These are phyloP conservation scores for Podaxis sp. DNA, from an alignment of 768 basidiomycete species.

Conservation along the genomic window DNA sequence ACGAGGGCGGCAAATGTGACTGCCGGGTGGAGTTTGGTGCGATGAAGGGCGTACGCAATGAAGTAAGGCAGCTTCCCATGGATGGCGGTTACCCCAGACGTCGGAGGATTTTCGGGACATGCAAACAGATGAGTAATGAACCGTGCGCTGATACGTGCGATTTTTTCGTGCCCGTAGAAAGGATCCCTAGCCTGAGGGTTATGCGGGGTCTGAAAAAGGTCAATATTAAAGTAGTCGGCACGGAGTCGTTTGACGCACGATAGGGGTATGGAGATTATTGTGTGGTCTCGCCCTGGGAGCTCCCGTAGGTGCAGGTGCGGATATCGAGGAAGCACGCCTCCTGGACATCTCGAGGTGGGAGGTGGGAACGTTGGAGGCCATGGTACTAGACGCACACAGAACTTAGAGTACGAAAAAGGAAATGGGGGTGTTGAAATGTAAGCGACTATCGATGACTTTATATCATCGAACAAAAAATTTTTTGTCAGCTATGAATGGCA, in stretches of 20 bases:
- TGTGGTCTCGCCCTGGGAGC: constrained; percentile 13
- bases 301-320: constrained; percentile 4
- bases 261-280: constrained; percentile 9
- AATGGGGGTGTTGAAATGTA: background rate
- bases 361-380: constrained; percentile 7
- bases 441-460: background rate
- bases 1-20: constrained; percentile 69
- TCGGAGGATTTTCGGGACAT: constrained; percentile 79
- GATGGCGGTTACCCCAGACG: constrained; percentile 40
- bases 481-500: background rate
- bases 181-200: constrained; percentile 41
- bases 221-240: constrained; percentile 12
- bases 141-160: constrained; percentile 65
- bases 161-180: constrained; percentile 74
- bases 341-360: constrained; percentile 11
- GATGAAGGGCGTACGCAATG: constrained; percentile 85
- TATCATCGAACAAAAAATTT: constrained; percentile 8
- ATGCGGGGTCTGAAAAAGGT: constrained; percentile 23
- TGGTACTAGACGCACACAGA: background rate
- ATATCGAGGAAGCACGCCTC: constrained; percentile 7
- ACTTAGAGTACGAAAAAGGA: constrained; percentile 8
- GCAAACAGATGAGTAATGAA: constrained; percentile 87
- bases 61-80: constrained; percentile 71
- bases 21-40: constrained; percentile 68
- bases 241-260: constrained; percentile 7